Evolutionary conservation across 1,139 yeast species (phyloP), one percentile per base, ranked within the genome.

Genomic region (Taphrina wiesneri): DNA sequence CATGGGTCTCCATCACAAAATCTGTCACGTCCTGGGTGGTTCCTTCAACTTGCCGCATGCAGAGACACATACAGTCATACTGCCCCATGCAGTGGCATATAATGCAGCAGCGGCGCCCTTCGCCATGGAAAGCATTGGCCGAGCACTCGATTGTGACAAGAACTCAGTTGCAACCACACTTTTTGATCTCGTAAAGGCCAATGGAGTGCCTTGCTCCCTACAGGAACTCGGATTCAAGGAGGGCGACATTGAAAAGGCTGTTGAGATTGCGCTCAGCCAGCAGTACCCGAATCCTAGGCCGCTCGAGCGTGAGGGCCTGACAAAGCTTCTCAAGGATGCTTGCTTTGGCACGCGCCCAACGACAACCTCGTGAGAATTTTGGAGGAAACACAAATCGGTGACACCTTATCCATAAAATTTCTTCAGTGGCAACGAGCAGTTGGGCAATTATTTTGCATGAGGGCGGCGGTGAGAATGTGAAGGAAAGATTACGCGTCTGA

Each of bases 11-110:
- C 65, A 62, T 19, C 65, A 62, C 43, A 62, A 62, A 30, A 25
- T 62, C 28, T 62, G 65, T 60, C 65, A 62, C 43, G 56, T 59
- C 25, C 54, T 62, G 15, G 65, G 65, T 5, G 65, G 65, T 3
- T 49, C 62, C 34, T 62, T 62, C 65, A 54, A 62, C 45, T 54
- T 62, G 23, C 65, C 65, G 15, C 65, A 62, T 36, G 62, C 65
- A 7, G 65, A 62, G 53, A 62, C 65, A 3, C 65, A 62, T 54
- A 62, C 65, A 0, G 46, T 54, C 21, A 43, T 62, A 1, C 32
- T 62, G 26, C 65, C 65, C 9, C 65, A 62, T 23, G 65, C 54
- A 13, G 25, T 54, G 25, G 65, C 65, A 2, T 62, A 62, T 23
- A 62, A 62, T 21, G 57, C 57, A 26, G 28, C 32, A 13, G 43